phyloP scores from a whole-genome alignment of 352 stramenopile species.

The Pythium brachiatum region DNA sequence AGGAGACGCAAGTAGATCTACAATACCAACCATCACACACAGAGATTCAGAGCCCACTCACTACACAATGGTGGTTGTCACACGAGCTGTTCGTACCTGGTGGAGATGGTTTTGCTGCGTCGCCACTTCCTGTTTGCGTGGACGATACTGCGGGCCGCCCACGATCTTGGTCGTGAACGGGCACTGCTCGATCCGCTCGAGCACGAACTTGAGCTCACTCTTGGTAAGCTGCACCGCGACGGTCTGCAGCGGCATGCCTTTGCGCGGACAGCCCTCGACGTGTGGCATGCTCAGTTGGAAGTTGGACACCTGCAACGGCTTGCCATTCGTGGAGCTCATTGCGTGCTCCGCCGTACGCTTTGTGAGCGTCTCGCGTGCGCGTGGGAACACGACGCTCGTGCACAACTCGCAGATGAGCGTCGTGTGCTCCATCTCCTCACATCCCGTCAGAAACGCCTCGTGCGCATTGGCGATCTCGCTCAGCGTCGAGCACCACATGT shows the following conservation, averaged over 20 bases:
- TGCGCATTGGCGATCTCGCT: constrained; percentile 66
- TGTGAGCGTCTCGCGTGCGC: constrained; percentile 65
- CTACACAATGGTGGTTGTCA: neutral
- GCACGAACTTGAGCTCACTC: constrained; percentile 86
- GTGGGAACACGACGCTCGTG: constrained; percentile 70
- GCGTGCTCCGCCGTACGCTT: constrained; percentile 47
- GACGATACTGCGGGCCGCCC: constrained; percentile 65
- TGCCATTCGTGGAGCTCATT: constrained; percentile 53
- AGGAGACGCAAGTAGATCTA: constrained; percentile 76
- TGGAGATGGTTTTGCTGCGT: constrained; percentile 78
- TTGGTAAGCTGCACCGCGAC: constrained; percentile 74
- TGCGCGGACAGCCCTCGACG: constrained; percentile 76
- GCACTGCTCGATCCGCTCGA: constrained; percentile 75
- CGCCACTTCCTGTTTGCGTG: constrained; percentile 41
- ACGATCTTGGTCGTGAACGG: constrained; percentile 50
- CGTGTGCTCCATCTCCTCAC: constrained; percentile 77
- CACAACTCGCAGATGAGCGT: constrained; percentile 72
- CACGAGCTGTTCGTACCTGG: constrained; percentile 35
- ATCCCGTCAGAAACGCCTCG: constrained; percentile 55
- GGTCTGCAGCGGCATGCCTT: constrained; percentile 76
- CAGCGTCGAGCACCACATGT: constrained; percentile 70
- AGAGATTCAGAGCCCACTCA: neutral
- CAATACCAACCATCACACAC: neutral
- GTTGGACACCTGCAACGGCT: constrained; percentile 72
- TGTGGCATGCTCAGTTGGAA: constrained; percentile 88